These are phyloP conservation scores for Cinchona pubescens DNA, from an alignment of 257 asterid genomes.

Conservation along the genomic window DNA sequence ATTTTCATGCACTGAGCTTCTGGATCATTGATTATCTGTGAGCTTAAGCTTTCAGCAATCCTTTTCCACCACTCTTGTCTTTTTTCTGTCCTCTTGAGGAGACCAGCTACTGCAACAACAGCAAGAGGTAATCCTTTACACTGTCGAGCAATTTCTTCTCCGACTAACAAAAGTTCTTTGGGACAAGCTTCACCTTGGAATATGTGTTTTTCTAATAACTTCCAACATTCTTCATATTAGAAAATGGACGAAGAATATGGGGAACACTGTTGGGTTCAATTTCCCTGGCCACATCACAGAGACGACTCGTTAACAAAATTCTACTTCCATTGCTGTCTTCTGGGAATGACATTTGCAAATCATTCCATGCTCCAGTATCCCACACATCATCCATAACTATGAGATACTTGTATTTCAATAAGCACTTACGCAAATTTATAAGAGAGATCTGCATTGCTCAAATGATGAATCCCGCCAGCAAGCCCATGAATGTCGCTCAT, in stretches of 20 bases:
- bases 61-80: slow-evolving; percentile 8
- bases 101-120: slow-evolving; percentile 9
- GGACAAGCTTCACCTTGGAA: slow-evolving; percentile 4
- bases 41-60: too few species aligned
- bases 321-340: slow-evolving; percentile 20
- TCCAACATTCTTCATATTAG: slow-evolving; percentile 17
- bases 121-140: slow-evolving; percentile 13
- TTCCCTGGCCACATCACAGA: slow-evolving; percentile 18
- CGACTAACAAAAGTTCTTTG: background rate
- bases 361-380: slow-evolving; percentile 32
- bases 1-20: too few species aligned
- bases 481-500: slow-evolving; percentile 15
- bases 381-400: slow-evolving; percentile 53
- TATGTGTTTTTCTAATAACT: slow-evolving; percentile 9
- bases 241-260: slow-evolving; percentile 21
- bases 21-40: too few species aligned
- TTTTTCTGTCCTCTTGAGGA: background rate
- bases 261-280: slow-evolving; percentile 26
- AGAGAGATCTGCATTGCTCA: slow-evolving; percentile 16
- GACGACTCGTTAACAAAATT: slow-evolving; percentile 48
- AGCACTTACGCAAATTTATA: background rate
- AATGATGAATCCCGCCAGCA: background rate
- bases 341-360: slow-evolving; percentile 29
- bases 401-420: too few species aligned
- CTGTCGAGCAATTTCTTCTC: background rate